Conservation (phyloP, 2,329 filamentous ascomycete species). For the Penicillium hesseltinei region DNA sequence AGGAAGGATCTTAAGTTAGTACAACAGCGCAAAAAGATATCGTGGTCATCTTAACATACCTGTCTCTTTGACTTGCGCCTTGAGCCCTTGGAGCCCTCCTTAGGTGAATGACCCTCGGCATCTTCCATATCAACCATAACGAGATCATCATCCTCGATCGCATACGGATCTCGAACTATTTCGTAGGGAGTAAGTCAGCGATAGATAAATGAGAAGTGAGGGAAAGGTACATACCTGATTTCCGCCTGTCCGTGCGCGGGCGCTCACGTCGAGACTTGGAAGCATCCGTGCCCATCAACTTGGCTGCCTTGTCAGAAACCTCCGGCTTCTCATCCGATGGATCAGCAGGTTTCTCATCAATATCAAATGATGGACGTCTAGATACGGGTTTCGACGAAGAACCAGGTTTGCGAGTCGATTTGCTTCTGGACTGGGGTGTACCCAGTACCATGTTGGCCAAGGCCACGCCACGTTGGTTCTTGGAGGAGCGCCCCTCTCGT, state of each 20-base stretch:
- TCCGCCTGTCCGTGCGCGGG: conserved; percentile 54
- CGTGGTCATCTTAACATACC: conserved; percentile 24
- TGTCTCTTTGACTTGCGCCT: conserved; percentile 40
- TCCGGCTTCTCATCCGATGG: conserved; percentile 66
- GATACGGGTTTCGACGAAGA: conserved; percentile 57
- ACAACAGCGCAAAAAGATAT: not conserved
- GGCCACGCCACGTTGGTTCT: conserved; percentile 58
- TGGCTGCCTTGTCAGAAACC: conserved; percentile 74
- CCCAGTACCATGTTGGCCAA: conserved; percentile 65
- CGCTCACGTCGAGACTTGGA: conserved; percentile 47
- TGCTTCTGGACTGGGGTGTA: conserved; percentile 61
- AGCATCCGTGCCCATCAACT: conserved; percentile 63
- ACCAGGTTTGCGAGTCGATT: conserved; percentile 63
- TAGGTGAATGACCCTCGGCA: conserved; percentile 32
- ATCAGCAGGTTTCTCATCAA: conserved; percentile 58
- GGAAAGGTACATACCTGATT: conserved; percentile 29
- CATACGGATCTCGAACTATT: conserved; percentile 56
- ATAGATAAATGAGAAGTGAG: not conserved
- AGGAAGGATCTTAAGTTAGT: not conserved
- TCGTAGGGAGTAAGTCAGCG: not conserved
- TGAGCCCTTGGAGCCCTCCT: conserved; percentile 35
- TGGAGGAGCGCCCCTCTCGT: conserved; percentile 49
- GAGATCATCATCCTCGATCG: conserved; percentile 63
- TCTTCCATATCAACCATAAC: conserved; percentile 57
- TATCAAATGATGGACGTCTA: conserved; percentile 67